Evolutionary conservation across 2,329 filamentous ascomycete species (phyloP).

Genomic region (Clarireedia paspali): DNA sequence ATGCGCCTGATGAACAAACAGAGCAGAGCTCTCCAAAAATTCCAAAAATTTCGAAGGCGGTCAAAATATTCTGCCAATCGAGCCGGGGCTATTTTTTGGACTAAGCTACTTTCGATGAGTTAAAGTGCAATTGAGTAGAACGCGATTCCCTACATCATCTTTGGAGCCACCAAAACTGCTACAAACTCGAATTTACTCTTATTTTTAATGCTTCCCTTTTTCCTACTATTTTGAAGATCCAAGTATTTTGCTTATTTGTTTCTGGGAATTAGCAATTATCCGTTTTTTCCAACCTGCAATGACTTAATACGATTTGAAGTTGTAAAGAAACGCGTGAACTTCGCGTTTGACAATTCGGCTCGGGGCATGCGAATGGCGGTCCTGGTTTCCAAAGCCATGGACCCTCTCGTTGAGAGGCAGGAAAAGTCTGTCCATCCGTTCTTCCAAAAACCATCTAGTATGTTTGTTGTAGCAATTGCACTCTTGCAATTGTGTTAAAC

Average conservation of each 20-base stretch:
- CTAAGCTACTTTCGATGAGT: background rate
- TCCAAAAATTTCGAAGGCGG: slow-evolving; percentile 12
- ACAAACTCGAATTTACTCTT: background rate
- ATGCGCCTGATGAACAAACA: background rate
- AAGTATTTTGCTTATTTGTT: background rate
- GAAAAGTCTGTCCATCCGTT: slow-evolving; percentile 25
- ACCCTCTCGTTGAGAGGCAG: slow-evolving; percentile 19
- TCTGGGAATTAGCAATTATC: background rate
- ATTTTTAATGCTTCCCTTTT: background rate
- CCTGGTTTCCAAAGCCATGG: slow-evolving; percentile 24
- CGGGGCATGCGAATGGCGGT: slow-evolving; percentile 23
- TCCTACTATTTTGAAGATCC: background rate
- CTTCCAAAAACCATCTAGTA: slow-evolving; percentile 27
- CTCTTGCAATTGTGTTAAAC: background rate
- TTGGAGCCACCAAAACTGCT: background rate
- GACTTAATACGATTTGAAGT: background rate
- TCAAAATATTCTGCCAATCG: slow-evolving; percentile 5
- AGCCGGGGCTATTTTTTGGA: background rate
- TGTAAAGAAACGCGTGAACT: slow-evolving; percentile 19
- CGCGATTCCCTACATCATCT: slow-evolving; percentile 1
- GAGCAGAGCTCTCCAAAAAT: background rate
- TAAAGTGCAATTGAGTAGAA: slow-evolving; percentile 4
- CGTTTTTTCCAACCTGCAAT: background rate
- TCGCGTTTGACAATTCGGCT: slow-evolving; percentile 16
- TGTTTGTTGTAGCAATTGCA: slow-evolving; percentile 5